Evolutionary conservation across 164 flowering plant species (phyloP), one percentile per base, ranked within the genome.

Genomic region (Magnolia changhungtana): DNA sequence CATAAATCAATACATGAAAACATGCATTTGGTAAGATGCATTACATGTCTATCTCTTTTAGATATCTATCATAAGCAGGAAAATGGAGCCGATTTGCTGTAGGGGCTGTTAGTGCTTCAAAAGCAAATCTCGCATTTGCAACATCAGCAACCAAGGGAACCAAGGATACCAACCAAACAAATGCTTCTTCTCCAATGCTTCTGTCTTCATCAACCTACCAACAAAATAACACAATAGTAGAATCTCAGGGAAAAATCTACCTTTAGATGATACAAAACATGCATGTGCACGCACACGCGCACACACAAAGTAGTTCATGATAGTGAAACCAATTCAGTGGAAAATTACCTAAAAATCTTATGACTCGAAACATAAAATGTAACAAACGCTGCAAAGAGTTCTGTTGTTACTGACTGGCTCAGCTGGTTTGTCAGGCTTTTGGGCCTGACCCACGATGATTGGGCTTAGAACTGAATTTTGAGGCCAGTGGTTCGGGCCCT

Each of bases 171-270:
- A 96, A 71, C 98, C 97, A 96, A 55, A 89, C 91, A 85, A 87
- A 94, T 67, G 98, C 88, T 79, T 96, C 92, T 83, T 94, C 97
- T 71, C 94, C 92, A 13, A 88, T 86, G 78, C 82, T 87, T 71
- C 84, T 84, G 72, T 84, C 89, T 64, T 86, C 52, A 76, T 90
- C 86, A 72, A 92, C 95, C 98, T 96, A 74, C 65, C 61, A 77
- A 69, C 2, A 16, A 11, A 55, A 55, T 55, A 55, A 16, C 61
- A 55, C 16, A 55, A 55, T 55, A 55, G 61, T 11, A 55, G 3
- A 55, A 55, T 55, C 13, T 16, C 13, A 55, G 61, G 3, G 13
- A 16, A 55, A 55, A 55, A 55, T 16, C 61, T 55, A 37, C 45
- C 45, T 37, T 37, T 37, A 37, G 45, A 37, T 37, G 45, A 37